Evolutionary conservation across 495 filamentous ascomycete species (phyloP), one percentile per base, ranked within the genome.

Genomic region (Pseudevernia furfuracea): DNA sequence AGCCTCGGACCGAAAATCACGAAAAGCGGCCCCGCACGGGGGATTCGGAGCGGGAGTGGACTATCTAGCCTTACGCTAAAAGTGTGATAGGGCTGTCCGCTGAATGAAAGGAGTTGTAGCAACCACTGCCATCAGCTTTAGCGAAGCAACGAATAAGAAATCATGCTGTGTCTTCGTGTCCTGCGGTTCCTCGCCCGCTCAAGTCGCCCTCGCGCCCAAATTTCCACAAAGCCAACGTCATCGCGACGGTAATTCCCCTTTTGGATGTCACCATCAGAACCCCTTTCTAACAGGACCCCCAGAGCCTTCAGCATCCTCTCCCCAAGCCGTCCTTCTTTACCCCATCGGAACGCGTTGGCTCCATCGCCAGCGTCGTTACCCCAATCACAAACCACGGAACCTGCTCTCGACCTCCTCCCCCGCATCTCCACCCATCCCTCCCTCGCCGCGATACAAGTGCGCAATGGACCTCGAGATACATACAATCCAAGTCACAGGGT

Each of bases 401-500:
- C 59, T 3, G 23, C 32, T 2, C 49, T 63, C 28, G 64, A 69
- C 59, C 66, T 69, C n/a, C n/a, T 69, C n/a, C 69, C 64, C 23
- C 64, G 64, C 55, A 79, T 81, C 39, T 81, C 79, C 15, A 60
- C 75, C n/a, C 80, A 83, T 65, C 77, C 83, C 38, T 75, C 74
- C 4, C 60, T 85, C 55, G 69, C 66, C 23, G 60, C 68, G 25
- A 70, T 75, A 43, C 84, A 85, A 70, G 72, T 84, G 14, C 78
- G 81, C 28, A 76, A 76, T 66, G 84, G 78, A 10, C 82, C 81
- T 21, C 69, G 84, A 63, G 71, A 85, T 67, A 87, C 85, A 3
- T 86, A 75, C 61, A 78, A 80, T 67, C 84, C 83, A 11, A 82
- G 78, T 53, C 84, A 87, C 68, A 71, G 78, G 44, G 83, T 87